A percentile compares a stretch with the other conserved stretches of the same genome.
Evolutionary conservation across 192 early-diverging fungal species (phyloP).

Genomic region (Nowakowskiella sp.): DNA sequence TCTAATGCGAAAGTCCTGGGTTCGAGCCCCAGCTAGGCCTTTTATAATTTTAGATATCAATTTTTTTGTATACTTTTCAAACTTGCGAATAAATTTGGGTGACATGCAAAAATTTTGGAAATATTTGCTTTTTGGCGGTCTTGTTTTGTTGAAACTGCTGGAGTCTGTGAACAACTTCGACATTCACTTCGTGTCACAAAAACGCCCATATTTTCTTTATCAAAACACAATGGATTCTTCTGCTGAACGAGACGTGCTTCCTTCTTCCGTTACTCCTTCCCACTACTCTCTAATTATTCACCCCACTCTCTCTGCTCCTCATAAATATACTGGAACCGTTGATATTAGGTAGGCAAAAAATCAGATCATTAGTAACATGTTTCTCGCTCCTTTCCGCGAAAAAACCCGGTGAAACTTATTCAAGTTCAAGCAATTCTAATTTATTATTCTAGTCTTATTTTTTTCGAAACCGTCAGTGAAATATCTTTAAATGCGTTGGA

Average conservation of each 20-base stretch:
- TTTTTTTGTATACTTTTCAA: too few species aligned
- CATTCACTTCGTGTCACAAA: too few species aligned
- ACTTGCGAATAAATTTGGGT: too few species aligned
- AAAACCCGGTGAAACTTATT: not conserved
- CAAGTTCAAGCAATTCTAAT: not conserved
- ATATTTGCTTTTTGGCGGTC: too few species aligned
- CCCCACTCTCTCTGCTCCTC: conserved; percentile 65
- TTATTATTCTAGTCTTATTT: conserved; percentile 17
- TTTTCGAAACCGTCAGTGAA: conserved; percentile 30
- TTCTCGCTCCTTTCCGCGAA: not conserved
- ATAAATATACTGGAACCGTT: conserved; percentile 73
- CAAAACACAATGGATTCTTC: too few species aligned
- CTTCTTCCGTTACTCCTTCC: conserved; percentile 71
- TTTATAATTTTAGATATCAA: too few species aligned
- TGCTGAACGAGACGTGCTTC: conserved; percentile 75
- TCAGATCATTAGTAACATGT: not conserved
- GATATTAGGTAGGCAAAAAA: conserved; percentile 52
- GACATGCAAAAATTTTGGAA: too few species aligned
- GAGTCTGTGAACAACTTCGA: too few species aligned
- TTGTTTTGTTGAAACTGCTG: too few species aligned
- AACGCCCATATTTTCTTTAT: too few species aligned
- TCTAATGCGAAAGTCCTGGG: too few species aligned
- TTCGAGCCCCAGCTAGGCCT: too few species aligned
- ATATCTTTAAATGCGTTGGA: conserved; percentile 40
- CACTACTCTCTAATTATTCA: conserved; percentile 77